Base-by-base conservation (phyloP, 768 basidiomycete species). In the Sistotremastrum niveocremeum region DNA sequence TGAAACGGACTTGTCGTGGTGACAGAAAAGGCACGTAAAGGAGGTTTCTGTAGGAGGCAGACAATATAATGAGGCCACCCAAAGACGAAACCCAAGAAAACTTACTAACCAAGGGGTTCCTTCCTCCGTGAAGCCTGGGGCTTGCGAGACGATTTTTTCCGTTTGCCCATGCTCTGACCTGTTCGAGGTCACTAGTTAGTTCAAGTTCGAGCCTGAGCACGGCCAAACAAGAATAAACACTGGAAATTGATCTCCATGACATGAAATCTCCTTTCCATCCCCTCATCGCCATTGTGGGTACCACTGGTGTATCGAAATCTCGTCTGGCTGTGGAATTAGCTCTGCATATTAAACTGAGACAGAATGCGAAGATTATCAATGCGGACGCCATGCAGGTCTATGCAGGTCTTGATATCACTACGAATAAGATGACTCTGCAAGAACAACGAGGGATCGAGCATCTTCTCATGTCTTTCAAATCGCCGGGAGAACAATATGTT, bases 381-480 rank as follows among this genome's bases (percentile, higher is more conserved):
- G 88, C 93, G 7, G 95, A 99, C 63, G 79, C 94, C 8, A 97
- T 99, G 94, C 95, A 99, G 62, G 81, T 90, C 8, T 98, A 97
- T 61, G 68, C 70, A 11, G 94, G 94, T 0, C 73, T 98, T 61
- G 84, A 95, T 62, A 68, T 93, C 43, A 81, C 97, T 56, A 98
- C 94, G 30, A 98, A 98, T 64, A 98, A 99, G 65, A 73, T 91
- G 10, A 76, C 91, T 1, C 56, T 68, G 8, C 64, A 71, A 31
- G 91, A 99, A 62, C 79, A 71, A 57, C 68, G 74, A 41, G 90
- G 86, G 4, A 68, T 99, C 12, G 80, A 83, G 20, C 95, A 99
- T 65, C 78, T 84, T 47, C 68, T 98, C 28, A 85, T 99, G 79
- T 83, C 76, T 44, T 81, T 91, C 58, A 88, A 89, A 52, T 62